A percentile compares a stretch with the other conserved stretches of the same genome.
phyloP scores from a whole-genome alignment of 2,329 filamentous ascomycete species.

The Phoma sp. region DNA sequence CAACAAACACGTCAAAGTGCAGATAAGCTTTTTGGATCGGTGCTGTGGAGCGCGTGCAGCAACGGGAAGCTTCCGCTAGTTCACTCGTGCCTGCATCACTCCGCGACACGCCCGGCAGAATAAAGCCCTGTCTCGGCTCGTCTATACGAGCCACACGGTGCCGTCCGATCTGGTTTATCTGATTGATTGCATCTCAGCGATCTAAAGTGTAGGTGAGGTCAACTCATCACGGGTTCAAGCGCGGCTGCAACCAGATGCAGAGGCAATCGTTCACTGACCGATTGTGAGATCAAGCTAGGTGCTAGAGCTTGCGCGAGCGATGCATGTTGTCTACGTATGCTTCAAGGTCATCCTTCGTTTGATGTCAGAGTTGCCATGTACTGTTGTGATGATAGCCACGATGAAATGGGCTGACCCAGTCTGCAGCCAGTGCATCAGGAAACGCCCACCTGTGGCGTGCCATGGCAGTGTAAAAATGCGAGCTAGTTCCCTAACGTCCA shows the following conservation, averaged over 20 bases:
- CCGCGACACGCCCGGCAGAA: constrained; percentile 18
- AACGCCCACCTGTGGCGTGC: neutral
- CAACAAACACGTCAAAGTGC: constrained; percentile 7
- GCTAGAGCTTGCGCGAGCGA: neutral
- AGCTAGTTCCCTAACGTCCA: neutral
- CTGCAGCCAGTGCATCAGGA: neutral
- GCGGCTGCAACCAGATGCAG: neutral
- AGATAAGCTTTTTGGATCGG: constrained; percentile 26
- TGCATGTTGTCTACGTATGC: neutral
- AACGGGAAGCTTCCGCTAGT: constrained; percentile 29
- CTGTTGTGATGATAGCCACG: neutral
- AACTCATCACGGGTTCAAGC: neutral
- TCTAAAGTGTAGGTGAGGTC: no score
- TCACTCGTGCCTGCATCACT: constrained; percentile 22
- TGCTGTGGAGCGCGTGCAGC: constrained; percentile 16
- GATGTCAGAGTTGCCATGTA: neutral
- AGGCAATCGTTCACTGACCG: neutral
- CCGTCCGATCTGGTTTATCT: no score
- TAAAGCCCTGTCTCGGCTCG: constrained; percentile 6
- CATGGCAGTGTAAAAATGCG: neutral
- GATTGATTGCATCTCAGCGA: no score
- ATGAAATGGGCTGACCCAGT: neutral
- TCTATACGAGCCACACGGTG: neutral
- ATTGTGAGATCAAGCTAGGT: neutral
- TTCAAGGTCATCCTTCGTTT: neutral